Evolutionary conservation across 1,284 basidiomycete species (phyloP).

Genomic region (Cystobasidium sp.): DNA sequence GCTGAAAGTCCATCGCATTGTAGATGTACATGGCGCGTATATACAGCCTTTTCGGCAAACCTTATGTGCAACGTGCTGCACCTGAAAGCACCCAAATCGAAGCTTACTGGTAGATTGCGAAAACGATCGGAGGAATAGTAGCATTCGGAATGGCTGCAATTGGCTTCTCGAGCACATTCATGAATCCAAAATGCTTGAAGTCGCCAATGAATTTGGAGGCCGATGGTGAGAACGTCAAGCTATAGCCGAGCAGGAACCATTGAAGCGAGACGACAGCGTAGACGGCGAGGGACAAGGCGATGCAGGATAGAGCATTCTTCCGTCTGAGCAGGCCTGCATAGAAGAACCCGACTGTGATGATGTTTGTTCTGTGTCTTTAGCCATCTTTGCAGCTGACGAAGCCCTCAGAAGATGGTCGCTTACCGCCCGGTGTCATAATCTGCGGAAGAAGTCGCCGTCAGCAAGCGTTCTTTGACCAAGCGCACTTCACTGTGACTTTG

Average conservation of each 20-base stretch:
- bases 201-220: slow-evolving; percentile 69
- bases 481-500: neutral
- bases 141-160: slow-evolving; percentile 63
- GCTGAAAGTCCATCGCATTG: too few species aligned
- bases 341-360: slow-evolving; percentile 64
- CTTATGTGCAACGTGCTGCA: too few species aligned
- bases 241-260: slow-evolving; percentile 64
- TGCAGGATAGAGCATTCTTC: slow-evolving; percentile 92
- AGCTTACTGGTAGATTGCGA: slow-evolving; percentile 76
- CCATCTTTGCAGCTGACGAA: neutral
- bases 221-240: slow-evolving; percentile 34
- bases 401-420: neutral
- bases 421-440: slow-evolving; percentile 86
- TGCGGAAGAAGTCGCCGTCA: slow-evolving; percentile 57
- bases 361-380: too few species aligned
- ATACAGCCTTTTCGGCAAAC: too few species aligned
- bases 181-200: slow-evolving; percentile 64
- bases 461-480: too few species aligned
- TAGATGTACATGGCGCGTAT: too few species aligned
- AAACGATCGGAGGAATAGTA: slow-evolving; percentile 68
- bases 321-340: slow-evolving; percentile 80
- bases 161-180: slow-evolving; percentile 64
- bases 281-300: slow-evolving; percentile 79
- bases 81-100: neutral
- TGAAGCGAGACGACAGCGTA: slow-evolving; percentile 75